phyloP scores from a whole-genome alignment of 2,329 filamentous ascomycete species.

The Trichoderma cornu-damae region DNA sequence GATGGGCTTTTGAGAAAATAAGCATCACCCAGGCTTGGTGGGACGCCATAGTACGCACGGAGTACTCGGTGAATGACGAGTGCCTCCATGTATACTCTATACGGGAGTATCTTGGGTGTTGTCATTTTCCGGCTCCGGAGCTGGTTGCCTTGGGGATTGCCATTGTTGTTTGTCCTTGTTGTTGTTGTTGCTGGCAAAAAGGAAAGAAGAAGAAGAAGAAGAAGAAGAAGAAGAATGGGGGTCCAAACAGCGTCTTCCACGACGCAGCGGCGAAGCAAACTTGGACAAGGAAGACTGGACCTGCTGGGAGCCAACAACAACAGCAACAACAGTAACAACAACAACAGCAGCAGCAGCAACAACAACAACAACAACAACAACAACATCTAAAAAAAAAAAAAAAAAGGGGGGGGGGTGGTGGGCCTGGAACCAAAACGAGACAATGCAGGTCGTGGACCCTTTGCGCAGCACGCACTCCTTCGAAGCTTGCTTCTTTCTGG shows the following conservation, averaged over 20 bases:
- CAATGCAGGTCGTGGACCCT: slow-evolving; percentile 12
- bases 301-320: too few species aligned
- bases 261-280: not conserved
- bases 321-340: too few species aligned
- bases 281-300: not conserved
- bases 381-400: too few species aligned
- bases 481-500: slow-evolving; percentile 7
- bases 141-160: too few species aligned
- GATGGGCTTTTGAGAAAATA: too few species aligned
- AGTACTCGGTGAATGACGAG: too few species aligned
- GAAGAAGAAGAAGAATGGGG: not conserved
- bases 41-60: too few species aligned
- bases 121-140: not conserved
- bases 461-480: slow-evolving; percentile 5
- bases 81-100: too few species aligned
- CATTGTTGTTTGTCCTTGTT: not conserved
- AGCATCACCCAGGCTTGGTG: too few species aligned
- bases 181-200: not conserved
- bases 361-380: too few species aligned
- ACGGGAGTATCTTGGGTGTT: too few species aligned
- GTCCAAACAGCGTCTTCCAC: slow-evolving; percentile 3
- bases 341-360: too few species aligned
- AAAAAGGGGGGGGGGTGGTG: not conserved
- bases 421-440: not conserved
- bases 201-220: not conserved